phyloP scores from a whole-genome alignment of 2,329 filamentous ascomycete genomes.

The Curvularia eragrostidis region DNA sequence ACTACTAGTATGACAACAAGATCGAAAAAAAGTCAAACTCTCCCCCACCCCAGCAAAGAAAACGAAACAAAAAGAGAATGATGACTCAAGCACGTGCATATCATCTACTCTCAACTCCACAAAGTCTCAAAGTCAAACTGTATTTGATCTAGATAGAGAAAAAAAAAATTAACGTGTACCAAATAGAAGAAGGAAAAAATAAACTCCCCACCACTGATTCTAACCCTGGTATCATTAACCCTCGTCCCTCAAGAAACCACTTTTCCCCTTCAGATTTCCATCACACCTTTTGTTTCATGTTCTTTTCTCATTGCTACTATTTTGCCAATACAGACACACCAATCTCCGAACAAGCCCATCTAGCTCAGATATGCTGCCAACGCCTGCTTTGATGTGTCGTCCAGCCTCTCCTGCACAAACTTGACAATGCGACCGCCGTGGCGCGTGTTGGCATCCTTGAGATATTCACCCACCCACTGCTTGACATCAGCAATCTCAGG shows the following conservation, averaged over 20 bases:
- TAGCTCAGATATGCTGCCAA: conserved; percentile 44
- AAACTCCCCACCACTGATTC: conserved; percentile 13
- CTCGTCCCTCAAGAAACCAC: conserved; percentile 3
- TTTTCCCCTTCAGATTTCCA: neutral
- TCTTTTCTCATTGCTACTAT: neutral
- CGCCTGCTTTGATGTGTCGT: conserved; percentile 50
- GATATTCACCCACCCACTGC: conserved; percentile 80
- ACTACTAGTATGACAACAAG: too few relatives aligned
- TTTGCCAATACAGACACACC: neutral
- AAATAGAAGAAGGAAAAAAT: neutral
- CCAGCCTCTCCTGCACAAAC: conserved; percentile 75
- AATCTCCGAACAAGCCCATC: neutral
- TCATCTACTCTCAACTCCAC: neutral
- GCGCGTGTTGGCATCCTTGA: conserved; percentile 77
- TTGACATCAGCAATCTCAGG: conserved; percentile 82
- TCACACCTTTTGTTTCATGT: neutral
- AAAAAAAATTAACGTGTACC: neutral
- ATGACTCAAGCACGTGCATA: too few relatives aligned
- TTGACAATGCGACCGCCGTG: conserved; percentile 72
- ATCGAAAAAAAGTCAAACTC: too few relatives aligned
- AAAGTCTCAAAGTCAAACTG: neutral
- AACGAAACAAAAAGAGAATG: neutral
- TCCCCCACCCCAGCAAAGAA: too few relatives aligned
- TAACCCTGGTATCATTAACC: conserved; percentile 30
- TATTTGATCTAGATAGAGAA: neutral